Conservation (phyloP, 2,329 filamentous ascomycete species). For the Aaosphaeria arxii region DNA sequence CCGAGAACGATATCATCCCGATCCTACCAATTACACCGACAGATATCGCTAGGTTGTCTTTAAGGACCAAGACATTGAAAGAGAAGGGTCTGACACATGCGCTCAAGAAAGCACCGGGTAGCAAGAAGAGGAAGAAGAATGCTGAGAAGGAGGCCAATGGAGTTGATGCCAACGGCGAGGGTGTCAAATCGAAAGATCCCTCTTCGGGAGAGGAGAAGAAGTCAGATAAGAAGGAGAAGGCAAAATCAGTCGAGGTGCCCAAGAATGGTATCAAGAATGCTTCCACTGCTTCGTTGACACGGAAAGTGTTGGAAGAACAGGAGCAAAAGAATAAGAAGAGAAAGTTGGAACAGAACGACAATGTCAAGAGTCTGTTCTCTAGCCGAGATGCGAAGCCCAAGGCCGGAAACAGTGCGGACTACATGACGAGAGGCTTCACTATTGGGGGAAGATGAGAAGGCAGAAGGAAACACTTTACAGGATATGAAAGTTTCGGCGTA, state of each 20-base stretch:
- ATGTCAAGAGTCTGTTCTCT: constrained; percentile 48
- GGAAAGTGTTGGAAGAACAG: constrained; percentile 83
- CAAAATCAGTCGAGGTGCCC: background rate
- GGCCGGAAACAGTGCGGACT: constrained; percentile 44
- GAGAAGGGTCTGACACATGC: constrained; percentile 77
- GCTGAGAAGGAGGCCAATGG: constrained; percentile 47
- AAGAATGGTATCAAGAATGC: constrained; percentile 81
- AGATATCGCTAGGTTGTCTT: constrained; percentile 66
- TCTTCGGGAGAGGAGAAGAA: constrained; percentile 21
- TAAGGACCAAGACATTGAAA: constrained; percentile 66
- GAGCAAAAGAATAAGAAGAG: constrained; percentile 76
- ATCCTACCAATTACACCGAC: constrained; percentile 70
- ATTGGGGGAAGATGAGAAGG: constrained; percentile 16
- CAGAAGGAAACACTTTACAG: background rate
- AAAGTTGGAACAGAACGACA: constrained; percentile 60
- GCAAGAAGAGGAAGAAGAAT: constrained; percentile 74
- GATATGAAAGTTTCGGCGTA: too few relatives aligned
- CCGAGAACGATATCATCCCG: constrained; percentile 72
- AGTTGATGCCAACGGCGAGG: constrained; percentile 12
- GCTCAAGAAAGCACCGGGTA: constrained; percentile 71
- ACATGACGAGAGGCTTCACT: constrained; percentile 50
- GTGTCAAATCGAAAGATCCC: constrained; percentile 6
- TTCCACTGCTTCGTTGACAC: constrained; percentile 79
- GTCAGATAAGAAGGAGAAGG: constrained; percentile 11
- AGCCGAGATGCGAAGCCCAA: constrained; percentile 33